Base-by-base conservation (phyloP, 2,329 filamentous ascomycete genomes). In the Colletotrichum brevisporum region DNA sequence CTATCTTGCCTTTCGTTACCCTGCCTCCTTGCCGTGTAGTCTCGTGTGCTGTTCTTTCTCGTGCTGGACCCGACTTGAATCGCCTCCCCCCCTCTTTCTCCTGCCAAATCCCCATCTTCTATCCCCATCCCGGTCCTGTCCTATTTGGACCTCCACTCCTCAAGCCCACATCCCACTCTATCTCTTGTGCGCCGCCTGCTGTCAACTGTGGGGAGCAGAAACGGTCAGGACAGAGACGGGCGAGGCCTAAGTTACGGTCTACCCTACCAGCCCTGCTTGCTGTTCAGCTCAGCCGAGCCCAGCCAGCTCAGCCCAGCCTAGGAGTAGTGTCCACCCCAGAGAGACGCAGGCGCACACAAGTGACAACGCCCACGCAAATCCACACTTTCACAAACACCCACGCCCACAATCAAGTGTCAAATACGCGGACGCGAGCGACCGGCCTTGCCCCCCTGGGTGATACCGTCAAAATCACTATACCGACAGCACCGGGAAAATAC, bases 161-260 rank as follows among this genome's bases (percentile, higher is more conserved):
- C 51, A 24, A 69, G 55, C 56, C 67, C 67, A 69, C 67, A 60
- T 69, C 62, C 62, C 56, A 69, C 67, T 69, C 62, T 56, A 67
- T 67, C 67, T 69, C 55, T 66, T 56, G 55, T 66, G 67, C 67
- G 55, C 45, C 51, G 67, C 67, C 66, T 56, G 16, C 67, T 56
- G 56, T 67, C 63, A 56, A 54, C 45, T 69, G 67, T 69, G 62
- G 67, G 52, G 57, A 61, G 62, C 50, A 60, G 43, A 41, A 51
- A 52, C 56, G 47, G n/a, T 39, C 24, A 60, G 47, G 51, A 66
- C 45, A 43, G 45, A 55, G 48, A 36, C 48, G 48, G 61, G 48
- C 61, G 60, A 66, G 62, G 51, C 62, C 53, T 36, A 10, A 41
- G n/a, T 26, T 36, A 36, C 13, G 13, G 12, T 36, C 27, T 13